phyloP scores from a whole-genome alignment of 2,329 filamentous ascomycete genomes.

The Cercospora canescens region DNA sequence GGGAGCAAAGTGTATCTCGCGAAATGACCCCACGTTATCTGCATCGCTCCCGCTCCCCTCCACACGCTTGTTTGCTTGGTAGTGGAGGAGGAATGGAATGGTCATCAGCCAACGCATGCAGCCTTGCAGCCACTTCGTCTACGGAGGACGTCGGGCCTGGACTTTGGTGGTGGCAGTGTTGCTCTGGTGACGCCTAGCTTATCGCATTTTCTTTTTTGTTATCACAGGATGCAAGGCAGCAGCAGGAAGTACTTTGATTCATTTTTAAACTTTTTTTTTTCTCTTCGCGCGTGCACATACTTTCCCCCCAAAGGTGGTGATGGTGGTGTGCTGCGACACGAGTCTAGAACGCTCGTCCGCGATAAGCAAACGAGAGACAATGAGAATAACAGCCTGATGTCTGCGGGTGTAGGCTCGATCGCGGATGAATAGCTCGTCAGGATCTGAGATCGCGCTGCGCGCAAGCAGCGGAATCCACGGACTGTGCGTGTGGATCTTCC shows the following conservation, averaged over 20 bases:
- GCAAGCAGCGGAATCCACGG: slow-evolving; percentile 1
- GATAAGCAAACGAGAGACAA: too few species aligned
- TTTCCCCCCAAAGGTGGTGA: too few species aligned
- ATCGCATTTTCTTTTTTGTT: not conserved
- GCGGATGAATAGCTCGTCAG: not conserved
- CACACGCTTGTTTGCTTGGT: not conserved
- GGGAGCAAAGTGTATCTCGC: not conserved
- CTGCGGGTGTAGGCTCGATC: too few species aligned
- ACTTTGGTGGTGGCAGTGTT: not conserved
- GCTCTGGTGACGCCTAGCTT: not conserved
- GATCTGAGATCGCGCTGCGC: not conserved
- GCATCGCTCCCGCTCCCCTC: not conserved
- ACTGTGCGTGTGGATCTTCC: not conserved
- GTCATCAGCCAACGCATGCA: not conserved
- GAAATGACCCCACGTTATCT: not conserved
- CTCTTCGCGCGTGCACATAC: too few species aligned
- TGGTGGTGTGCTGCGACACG: too few species aligned
- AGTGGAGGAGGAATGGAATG: not conserved
- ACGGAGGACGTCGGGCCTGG: not conserved
- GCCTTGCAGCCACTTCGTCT: not conserved
- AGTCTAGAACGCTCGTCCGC: too few species aligned
- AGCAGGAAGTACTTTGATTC: too few species aligned
- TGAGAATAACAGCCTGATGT: too few species aligned
- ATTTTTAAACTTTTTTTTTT: too few species aligned
- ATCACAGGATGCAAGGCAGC: too few species aligned